Conservation (phyloP, 441 rosid species). For the Pelargonium myrrhifolium region DNA sequence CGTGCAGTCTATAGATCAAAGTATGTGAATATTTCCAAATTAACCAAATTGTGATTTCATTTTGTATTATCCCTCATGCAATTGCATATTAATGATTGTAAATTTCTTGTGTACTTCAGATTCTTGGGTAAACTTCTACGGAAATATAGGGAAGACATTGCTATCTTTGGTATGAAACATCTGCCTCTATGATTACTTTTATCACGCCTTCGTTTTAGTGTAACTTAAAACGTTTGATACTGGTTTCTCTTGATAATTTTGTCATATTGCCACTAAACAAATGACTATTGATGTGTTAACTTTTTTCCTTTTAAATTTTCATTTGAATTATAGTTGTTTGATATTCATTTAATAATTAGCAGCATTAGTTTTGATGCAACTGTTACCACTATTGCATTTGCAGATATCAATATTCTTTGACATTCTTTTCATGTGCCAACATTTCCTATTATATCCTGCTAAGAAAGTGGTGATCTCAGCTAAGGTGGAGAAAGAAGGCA, state of each 20-base stretch:
- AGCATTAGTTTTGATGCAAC: background rate
- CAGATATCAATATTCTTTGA: slow-evolving; percentile 78
- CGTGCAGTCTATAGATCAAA: slow-evolving; percentile 77
- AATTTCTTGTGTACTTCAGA: slow-evolving; percentile 31
- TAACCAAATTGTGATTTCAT: no score
- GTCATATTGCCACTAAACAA: no score
- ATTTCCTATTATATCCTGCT: slow-evolving; percentile 42
- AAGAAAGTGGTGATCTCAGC: slow-evolving; percentile 24
- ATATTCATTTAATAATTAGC: no score
- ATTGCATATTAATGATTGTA: slow-evolving; percentile 8
- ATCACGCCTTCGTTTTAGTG: background rate
- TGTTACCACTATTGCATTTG: slow-evolving; percentile 8
- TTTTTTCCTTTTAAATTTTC: no score
- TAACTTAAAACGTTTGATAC: no score
- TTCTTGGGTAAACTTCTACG: slow-evolving; percentile 95
- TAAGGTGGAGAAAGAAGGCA: slow-evolving; percentile 28
- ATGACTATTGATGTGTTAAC: no score
- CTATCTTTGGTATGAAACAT: slow-evolving; percentile 56
- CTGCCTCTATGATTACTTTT: slow-evolving; percentile 2
- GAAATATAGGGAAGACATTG: slow-evolving; percentile 80
- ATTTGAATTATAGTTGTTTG: no score
- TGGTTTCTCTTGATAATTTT: no score
- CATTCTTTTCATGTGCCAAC: slow-evolving; percentile 63
- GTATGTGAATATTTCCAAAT: slow-evolving; percentile 31
- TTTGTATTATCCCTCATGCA: no score